phyloP scores from a whole-genome alignment of 768 basidiomycete genomes.

The Trichaptum fuscoviolaceum region DNA sequence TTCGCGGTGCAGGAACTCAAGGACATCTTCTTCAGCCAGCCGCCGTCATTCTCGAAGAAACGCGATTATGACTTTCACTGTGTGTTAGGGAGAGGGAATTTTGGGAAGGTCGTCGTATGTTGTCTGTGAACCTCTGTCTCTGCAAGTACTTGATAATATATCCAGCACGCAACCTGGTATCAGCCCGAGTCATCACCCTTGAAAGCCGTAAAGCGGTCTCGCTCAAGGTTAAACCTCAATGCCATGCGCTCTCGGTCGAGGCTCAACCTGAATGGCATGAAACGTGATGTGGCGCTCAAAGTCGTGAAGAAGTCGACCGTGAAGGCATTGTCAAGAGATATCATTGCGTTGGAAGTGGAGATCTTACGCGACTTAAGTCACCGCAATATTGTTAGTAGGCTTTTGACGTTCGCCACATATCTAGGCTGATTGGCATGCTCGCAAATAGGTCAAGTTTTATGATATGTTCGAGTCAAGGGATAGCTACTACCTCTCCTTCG shows the following conservation, averaged over 20 bases:
- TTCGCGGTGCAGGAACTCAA: slow-evolving; percentile 22
- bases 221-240: slow-evolving; percentile 41
- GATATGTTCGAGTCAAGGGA: slow-evolving; percentile 94
- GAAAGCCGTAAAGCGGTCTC: background rate
- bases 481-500: slow-evolving; percentile 92
- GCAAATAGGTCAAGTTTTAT: slow-evolving; percentile 83
- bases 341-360: slow-evolving; percentile 91
- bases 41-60: slow-evolving; percentile 83
- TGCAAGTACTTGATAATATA: background rate
- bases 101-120: slow-evolving; percentile 83
- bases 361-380: slow-evolving; percentile 87
- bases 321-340: slow-evolving; percentile 73
- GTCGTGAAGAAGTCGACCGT: slow-evolving; percentile 95
- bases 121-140: slow-evolving; percentile 9
- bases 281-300: slow-evolving; percentile 79
- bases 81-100: slow-evolving; percentile 75
- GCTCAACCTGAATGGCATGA: slow-evolving; percentile 28
- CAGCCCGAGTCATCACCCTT: background rate
- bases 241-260: slow-evolving; percentile 47
- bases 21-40: slow-evolving; percentile 72
- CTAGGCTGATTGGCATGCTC: slow-evolving; percentile 11
- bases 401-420: slow-evolving; percentile 4
- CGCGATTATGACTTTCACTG: slow-evolving; percentile 70
- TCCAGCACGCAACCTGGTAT: slow-evolving; percentile 70
- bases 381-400: slow-evolving; percentile 71